A percentile compares a stretch with the other conserved stretches of the same genome.
Evolutionary conservation across 140 eudicot genomes (phyloP).

Genomic region (Stevia rebaudiana): DNA sequence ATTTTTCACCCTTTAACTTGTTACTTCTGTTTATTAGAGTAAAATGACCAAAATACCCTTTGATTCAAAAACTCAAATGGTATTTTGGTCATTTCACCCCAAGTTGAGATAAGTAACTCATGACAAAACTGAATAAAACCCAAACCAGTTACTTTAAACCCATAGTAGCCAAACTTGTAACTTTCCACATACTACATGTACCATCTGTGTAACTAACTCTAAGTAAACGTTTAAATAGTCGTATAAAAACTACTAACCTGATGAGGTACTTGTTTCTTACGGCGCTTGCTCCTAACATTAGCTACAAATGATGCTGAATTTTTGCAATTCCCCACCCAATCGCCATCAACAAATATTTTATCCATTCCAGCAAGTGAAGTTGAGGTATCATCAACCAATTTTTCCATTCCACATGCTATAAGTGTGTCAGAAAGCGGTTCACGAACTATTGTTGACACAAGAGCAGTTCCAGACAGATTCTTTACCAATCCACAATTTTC

Average conservation of each 20-base stretch:
- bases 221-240: not conserved
- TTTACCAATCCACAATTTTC: slow-evolving; percentile 91
- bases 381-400: slow-evolving; percentile 46
- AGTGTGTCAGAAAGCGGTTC: slow-evolving; percentile 35
- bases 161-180: no score
- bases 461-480: slow-evolving; percentile 77
- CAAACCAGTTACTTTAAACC: no score
- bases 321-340: slow-evolving; percentile 68
- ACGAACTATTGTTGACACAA: slow-evolving; percentile 49
- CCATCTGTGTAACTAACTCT: no score
- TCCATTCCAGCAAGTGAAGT: slow-evolving; percentile 38
- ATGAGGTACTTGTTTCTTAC: slow-evolving; percentile 43
- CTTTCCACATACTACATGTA: no score
- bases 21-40: no score
- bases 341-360: slow-evolving; percentile 72
- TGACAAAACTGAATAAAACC: no score
- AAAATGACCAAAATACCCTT: no score
- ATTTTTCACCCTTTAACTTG: no score
- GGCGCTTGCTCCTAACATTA: slow-evolving; percentile 54
- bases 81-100: no score
- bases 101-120: no score
- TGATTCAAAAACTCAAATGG: no score
- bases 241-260: slow-evolving; percentile 35
- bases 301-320: slow-evolving; percentile 61
- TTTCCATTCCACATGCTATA: slow-evolving; percentile 61